Conservation (phyloP, 148 eudicot species). For the Rhododendron vialii region DNA sequence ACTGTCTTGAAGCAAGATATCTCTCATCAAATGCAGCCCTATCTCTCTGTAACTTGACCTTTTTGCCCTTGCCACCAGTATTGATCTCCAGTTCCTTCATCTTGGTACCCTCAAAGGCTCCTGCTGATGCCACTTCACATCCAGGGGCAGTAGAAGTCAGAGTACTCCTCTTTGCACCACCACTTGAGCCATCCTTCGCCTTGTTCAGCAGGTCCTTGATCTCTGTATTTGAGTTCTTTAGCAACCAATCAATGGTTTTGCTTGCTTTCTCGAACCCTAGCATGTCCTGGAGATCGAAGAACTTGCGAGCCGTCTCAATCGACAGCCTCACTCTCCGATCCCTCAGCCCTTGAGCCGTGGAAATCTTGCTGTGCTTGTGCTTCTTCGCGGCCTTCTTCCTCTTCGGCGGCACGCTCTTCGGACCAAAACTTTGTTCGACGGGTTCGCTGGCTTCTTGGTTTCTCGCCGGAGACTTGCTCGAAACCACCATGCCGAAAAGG, state of each 20-base stretch:
- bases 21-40: not conserved
- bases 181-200: not conserved
- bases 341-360: constrained; percentile 59
- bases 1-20: constrained; percentile 23
- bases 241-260: constrained; percentile 72
- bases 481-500: not conserved
- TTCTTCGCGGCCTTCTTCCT: constrained; percentile 33
- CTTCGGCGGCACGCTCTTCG: not conserved
- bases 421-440: not conserved
- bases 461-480: not conserved
- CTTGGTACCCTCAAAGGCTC: not conserved
- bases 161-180: not conserved
- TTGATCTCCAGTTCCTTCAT: not conserved
- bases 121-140: not conserved
- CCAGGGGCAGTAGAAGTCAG: not conserved
- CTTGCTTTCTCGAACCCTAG: constrained; percentile 72
- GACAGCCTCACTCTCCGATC: constrained; percentile 72
- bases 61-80: not conserved
- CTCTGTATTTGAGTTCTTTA: constrained; percentile 49
- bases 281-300: constrained; percentile 69
- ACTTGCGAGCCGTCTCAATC: constrained; percentile 55
- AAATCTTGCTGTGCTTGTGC: constrained; percentile 65
- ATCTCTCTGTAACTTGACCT: not conserved
- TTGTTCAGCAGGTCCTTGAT: constrained; percentile 40
- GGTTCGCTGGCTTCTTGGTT: not conserved